Percentiles rank a stretch among this genome's conserved stretches.
Conservation (phyloP, 2,329 filamentous ascomycete species). For the Trichoderma sp. region DNA sequence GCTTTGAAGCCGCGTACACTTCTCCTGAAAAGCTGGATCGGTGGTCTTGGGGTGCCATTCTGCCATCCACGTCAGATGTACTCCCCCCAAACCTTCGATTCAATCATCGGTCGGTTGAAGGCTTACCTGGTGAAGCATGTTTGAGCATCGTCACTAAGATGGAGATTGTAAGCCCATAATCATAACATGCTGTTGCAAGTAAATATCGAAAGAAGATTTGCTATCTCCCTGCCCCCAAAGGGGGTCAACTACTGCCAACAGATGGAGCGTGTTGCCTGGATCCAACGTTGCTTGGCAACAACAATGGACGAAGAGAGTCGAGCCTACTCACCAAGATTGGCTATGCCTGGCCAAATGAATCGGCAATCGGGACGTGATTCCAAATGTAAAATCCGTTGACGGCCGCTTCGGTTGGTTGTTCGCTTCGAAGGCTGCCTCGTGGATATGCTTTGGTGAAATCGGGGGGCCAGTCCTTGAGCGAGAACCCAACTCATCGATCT, state of each 20-base stretch:
- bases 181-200: background rate
- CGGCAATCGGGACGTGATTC: background rate
- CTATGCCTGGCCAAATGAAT: background rate
- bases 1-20: slow-evolving; percentile 17
- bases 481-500: slow-evolving; percentile 39
- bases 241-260: background rate
- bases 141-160: background rate
- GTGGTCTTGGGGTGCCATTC: background rate
- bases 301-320: background rate
- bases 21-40: background rate
- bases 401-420: slow-evolving; percentile 20
- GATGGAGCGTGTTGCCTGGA: background rate
- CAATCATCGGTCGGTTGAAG: background rate
- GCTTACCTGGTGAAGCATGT: background rate
- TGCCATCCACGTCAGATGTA: background rate
- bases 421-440: slow-evolving; percentile 24
- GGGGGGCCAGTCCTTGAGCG: slow-evolving; percentile 23
- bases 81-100: background rate
- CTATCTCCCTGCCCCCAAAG: background rate
- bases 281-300: background rate
- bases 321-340: background rate
- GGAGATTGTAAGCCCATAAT: background rate
- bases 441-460: slow-evolving; percentile 28
- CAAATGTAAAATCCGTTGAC: slow-evolving; percentile 31
- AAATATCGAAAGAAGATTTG: background rate